phyloP scores from a whole-genome alignment of 768 basidiomycete species.

The Hygrophorus pudorinus region DNA sequence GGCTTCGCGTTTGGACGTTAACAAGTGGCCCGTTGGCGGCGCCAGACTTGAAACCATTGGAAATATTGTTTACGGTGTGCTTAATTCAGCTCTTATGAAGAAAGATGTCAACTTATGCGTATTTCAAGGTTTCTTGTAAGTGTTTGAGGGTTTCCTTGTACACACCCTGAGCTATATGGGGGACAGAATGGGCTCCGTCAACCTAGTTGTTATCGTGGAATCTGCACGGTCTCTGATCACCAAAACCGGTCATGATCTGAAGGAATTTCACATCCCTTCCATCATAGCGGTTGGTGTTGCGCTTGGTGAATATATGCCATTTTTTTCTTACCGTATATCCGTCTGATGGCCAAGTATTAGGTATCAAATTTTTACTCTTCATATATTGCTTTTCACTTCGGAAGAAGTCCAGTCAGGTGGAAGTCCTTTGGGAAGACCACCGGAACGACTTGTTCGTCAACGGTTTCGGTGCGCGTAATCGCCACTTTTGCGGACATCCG shows the following conservation, averaged over 20 bases:
- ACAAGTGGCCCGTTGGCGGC: constrained; percentile 90
- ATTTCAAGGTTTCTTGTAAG: constrained; percentile 39
- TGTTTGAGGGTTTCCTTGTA: constrained; percentile 5
- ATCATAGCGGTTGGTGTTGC: constrained; percentile 78
- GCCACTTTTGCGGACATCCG: neutral
- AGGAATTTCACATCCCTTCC: constrained; percentile 69
- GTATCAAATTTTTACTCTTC: constrained; percentile 80
- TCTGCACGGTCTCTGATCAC: constrained; percentile 64
- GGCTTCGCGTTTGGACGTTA: constrained; percentile 57
- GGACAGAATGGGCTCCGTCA: constrained; percentile 80
- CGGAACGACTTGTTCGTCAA: constrained; percentile 89
- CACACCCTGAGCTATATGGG: constrained; percentile 1
- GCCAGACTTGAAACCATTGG: constrained; percentile 86
- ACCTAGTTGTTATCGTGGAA: constrained; percentile 85
- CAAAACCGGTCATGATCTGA: constrained; percentile 40
- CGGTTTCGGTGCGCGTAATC: constrained; percentile 42
- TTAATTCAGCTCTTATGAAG: neutral
- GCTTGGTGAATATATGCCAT: constrained; percentile 40
- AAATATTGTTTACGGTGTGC: constrained; percentile 72
- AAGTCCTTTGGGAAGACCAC: constrained; percentile 95
- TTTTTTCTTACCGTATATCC: constrained; percentile 1
- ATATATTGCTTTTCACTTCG: constrained; percentile 77
- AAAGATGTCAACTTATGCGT: neutral
- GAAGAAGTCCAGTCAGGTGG: constrained; percentile 80
- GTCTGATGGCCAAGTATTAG: constrained; percentile 24